Evolutionary conservation across 805 yeast species (phyloP).

Genomic region (Candida alai): DNA sequence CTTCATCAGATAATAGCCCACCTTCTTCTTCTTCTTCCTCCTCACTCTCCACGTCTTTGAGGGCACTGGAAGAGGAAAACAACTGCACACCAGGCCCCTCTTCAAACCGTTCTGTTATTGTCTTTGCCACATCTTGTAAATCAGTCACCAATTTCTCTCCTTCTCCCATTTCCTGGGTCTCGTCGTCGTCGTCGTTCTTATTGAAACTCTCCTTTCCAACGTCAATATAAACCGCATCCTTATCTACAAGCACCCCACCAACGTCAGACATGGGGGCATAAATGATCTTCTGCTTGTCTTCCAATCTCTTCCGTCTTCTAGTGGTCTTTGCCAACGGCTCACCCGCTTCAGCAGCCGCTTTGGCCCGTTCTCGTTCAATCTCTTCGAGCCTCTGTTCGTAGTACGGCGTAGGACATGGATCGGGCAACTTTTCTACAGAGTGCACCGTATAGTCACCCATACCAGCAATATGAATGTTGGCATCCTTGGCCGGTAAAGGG

Average conservation of each 20-base stretch:
- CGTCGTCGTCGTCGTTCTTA: conserved; percentile 34
- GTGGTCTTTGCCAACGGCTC: conserved; percentile 49
- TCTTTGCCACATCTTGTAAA: conserved; percentile 64
- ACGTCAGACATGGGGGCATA: conserved; percentile 99
- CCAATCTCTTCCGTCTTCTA: conserved; percentile 81
- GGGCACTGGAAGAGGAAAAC: conserved; percentile 58
- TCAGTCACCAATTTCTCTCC: conserved; percentile 85
- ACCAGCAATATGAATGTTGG: conserved; percentile 91
- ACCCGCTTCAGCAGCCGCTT: conserved; percentile 60
- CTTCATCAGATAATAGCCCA: conserved; percentile 25
- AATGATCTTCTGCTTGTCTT: conserved; percentile 88
- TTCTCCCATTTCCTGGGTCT: conserved; percentile 59
- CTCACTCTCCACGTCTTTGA: conserved; percentile 35
- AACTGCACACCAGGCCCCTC: conserved; percentile 71
- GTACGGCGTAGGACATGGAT: conserved; percentile 98
- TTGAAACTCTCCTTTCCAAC: conserved; percentile 60
- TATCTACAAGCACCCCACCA: conserved; percentile 96
- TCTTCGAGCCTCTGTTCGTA: conserved; percentile 85
- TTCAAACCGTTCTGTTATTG: conserved; percentile 54
- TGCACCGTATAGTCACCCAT: conserved; percentile 83
- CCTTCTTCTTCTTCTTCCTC: conserved; percentile 37
- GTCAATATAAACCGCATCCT: conserved; percentile 95
- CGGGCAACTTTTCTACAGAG: conserved; percentile 85
- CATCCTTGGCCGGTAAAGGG: conserved; percentile 62
- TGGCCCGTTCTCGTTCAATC: conserved; percentile 66